Evolutionary conservation across 176 grass and related monocot genomes (phyloP).

Genomic region (Raddia distichophylla): DNA sequence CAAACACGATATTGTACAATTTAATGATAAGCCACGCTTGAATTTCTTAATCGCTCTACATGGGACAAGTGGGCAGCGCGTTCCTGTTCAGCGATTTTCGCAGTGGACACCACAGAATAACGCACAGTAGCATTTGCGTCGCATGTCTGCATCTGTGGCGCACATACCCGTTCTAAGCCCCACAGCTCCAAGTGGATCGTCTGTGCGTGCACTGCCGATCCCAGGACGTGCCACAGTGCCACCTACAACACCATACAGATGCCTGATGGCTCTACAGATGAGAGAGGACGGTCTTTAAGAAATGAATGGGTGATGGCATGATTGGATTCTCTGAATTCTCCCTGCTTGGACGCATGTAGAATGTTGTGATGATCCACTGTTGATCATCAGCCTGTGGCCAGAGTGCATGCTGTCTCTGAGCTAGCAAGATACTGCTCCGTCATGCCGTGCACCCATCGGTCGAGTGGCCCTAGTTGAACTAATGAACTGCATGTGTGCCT

Average conservation of each 20-base stretch:
- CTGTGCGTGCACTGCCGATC: neutral
- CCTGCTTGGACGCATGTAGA: conserved; percentile 35
- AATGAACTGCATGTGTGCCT: no score
- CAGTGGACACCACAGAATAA: conserved; percentile 43
- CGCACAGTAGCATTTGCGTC: neutral
- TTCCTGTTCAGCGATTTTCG: neutral
- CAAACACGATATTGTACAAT: no score
- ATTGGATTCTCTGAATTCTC: conserved; percentile 7
- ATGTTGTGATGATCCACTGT: conserved; percentile 33
- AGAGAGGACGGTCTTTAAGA: conserved; percentile 9
- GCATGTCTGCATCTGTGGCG: neutral
- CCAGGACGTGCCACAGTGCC: neutral
- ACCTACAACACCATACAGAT: neutral
- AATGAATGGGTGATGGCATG: conserved; percentile 30
- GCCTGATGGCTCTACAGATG: neutral
- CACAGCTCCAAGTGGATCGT: conserved; percentile 16
- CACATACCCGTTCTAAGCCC: conserved; percentile 28
- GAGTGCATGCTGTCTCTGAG: conserved; percentile 39
- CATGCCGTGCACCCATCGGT: neutral
- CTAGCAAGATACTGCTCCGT: neutral
- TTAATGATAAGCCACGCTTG: neutral
- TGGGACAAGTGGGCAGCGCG: neutral
- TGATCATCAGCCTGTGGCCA: neutral
- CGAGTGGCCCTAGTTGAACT: neutral
- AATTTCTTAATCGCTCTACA: neutral